Evolutionary conservation across 2,329 filamentous ascomycete genomes (phyloP).

Genomic region (Atkinsonella hypoxylon): DNA sequence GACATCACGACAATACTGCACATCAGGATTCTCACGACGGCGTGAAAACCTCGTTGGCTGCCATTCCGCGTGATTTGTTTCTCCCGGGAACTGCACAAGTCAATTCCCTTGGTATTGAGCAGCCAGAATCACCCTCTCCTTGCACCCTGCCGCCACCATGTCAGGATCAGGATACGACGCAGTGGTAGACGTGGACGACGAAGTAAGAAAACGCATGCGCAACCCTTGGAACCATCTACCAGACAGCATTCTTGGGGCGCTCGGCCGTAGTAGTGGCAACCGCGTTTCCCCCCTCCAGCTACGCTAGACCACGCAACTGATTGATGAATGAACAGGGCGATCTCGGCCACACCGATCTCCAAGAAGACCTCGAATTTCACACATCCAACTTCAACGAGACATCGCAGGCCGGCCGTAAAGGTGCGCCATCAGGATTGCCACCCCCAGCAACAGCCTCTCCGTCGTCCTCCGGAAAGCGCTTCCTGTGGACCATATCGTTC

Average conservation of each 20-base stretch:
- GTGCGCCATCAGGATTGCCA: constrained; percentile 39
- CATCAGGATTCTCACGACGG: no score
- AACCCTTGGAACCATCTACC: background rate
- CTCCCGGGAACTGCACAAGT: background rate
- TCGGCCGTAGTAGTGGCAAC: background rate
- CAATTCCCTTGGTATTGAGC: background rate
- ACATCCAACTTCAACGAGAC: constrained; percentile 69
- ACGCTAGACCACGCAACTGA: background rate
- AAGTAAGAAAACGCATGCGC: constrained; percentile 40
- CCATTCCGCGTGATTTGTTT: no score
- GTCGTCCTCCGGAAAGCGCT: constrained; percentile 56
- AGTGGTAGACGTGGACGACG: constrained; percentile 92
- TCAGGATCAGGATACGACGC: constrained; percentile 88
- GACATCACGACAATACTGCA: background rate
- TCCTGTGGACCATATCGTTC: constrained; percentile 85
- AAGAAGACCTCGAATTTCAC: constrained; percentile 99
- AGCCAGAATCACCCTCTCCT: constrained; percentile 10
- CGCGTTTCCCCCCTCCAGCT: background rate
- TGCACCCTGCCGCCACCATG: constrained; percentile 37
- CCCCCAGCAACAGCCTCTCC: constrained; percentile 42
- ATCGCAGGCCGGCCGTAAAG: constrained; percentile 36
- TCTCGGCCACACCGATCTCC: constrained; percentile 92
- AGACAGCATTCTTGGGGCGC: background rate
- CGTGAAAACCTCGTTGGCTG: no score
- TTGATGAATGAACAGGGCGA: constrained; percentile 57